phyloP scores from a whole-genome alignment of 176 grass and related monocot genomes.

The Chloris gayana region DNA sequence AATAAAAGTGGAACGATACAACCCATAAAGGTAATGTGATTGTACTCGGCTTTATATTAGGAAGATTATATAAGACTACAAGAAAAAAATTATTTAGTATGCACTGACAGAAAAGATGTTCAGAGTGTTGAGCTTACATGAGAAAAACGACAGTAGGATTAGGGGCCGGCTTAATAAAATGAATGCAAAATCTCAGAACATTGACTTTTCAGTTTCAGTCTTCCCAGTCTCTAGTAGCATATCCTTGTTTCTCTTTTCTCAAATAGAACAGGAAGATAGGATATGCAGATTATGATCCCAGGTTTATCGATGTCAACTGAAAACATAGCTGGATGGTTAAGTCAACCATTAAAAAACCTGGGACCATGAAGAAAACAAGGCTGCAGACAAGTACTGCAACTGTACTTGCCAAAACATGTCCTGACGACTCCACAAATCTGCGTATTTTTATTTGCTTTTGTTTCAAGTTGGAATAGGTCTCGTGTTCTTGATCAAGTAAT shows the following conservation, averaged over 20 bases:
- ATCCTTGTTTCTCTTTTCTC: constrained; percentile 9
- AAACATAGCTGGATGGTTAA: not conserved
- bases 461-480: not conserved
- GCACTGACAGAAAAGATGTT: not conserved
- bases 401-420: constrained; percentile 31
- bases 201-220: constrained; percentile 9
- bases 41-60: not conserved
- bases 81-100: not conserved
- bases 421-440: constrained; percentile 9
- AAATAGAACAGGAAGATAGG: not conserved
- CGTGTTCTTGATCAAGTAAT: constrained; percentile 37
- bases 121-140: not conserved
- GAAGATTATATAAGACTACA: constrained; percentile 1
- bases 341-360: constrained; percentile 54
- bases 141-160: constrained; percentile 46
- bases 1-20: not conserved
- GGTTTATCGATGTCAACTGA: constrained; percentile 26
- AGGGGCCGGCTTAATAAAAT: constrained; percentile 23
- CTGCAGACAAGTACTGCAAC: constrained; percentile 24
- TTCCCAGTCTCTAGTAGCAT: constrained; percentile 15
- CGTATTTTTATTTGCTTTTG: constrained; percentile 3
- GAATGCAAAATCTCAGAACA: not conserved
- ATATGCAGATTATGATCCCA: constrained; percentile 23
- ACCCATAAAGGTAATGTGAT: not conserved
- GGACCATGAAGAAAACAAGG: constrained; percentile 6